A percentile compares a stretch with the other conserved stretches of the same genome.
phyloP scores from a whole-genome alignment of 1,284 basidiomycete species.

The Moesziomyces antarcticus region DNA sequence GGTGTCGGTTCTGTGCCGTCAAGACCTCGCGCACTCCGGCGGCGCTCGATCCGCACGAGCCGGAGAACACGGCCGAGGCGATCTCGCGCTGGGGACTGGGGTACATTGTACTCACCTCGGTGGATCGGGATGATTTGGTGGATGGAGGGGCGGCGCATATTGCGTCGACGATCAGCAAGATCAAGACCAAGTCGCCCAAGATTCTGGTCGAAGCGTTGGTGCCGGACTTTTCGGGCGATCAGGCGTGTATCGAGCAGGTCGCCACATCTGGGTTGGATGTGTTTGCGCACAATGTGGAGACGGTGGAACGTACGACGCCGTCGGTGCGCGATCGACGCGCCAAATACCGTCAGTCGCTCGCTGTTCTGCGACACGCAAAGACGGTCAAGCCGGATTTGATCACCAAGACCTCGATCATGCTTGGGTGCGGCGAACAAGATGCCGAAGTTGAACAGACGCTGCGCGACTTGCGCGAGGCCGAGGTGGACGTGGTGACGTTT shows the following conservation, averaged over 20 bases:
- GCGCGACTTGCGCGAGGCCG: slow-evolving; percentile 82
- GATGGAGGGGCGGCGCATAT: slow-evolving; percentile 95
- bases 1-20: slow-evolving; percentile 96
- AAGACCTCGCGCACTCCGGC: slow-evolving; percentile 90
- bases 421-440: slow-evolving; percentile 91
- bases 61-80: slow-evolving; percentile 97
- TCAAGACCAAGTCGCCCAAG: slow-evolving; percentile 91
- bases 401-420: slow-evolving; percentile 99
- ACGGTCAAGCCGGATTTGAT: slow-evolving; percentile 78
- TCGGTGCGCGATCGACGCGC: slow-evolving; percentile 94
- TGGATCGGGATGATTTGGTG: slow-evolving; percentile 92
- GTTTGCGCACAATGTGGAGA: slow-evolving; percentile 98
- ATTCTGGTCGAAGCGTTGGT: slow-evolving; percentile 97
- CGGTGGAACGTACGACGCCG: slow-evolving; percentile 90
- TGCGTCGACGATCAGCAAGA: slow-evolving; percentile 90
- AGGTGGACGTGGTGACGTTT: slow-evolving; percentile 98
- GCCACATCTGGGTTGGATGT: slow-evolving; percentile 94
- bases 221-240: slow-evolving; percentile 87
- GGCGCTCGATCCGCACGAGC: slow-evolving; percentile 94
- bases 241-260: slow-evolving; percentile 81
- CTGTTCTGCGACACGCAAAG: slow-evolving; percentile 78
- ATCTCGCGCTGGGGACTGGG: slow-evolving; percentile 98
- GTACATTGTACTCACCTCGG: slow-evolving; percentile 96
- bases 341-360: slow-evolving; percentile 87
- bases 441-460: slow-evolving; percentile 86